These are phyloP conservation scores for Cryptococcus jaspeensis DNA, from an alignment of 1,284 basidiomycete genomes.

Conservation along the genomic window DNA sequence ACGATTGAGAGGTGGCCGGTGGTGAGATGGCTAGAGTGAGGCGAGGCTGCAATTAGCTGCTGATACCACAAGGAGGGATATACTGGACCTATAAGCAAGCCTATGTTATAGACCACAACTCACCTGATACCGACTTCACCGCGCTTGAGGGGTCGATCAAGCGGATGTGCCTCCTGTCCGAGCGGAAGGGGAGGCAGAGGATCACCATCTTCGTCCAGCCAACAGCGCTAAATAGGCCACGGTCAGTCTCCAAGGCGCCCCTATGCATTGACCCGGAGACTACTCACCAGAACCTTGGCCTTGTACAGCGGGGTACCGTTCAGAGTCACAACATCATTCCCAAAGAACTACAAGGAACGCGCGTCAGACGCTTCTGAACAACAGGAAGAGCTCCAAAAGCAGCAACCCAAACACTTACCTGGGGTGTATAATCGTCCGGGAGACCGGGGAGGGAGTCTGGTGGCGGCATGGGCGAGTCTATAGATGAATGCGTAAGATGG, in stretches of 20 bases:
- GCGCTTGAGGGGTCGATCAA: slow-evolving; percentile 69
- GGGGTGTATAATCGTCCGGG: slow-evolving; percentile 38
- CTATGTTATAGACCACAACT: slow-evolving; percentile 3
- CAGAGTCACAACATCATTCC: slow-evolving; percentile 34
- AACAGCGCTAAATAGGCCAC: slow-evolving; percentile 32
- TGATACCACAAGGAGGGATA: too few relatives aligned
- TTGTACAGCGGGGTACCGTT: slow-evolving; percentile 14
- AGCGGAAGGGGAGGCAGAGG: slow-evolving; percentile 15
- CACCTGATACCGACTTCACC: slow-evolving; percentile 77
- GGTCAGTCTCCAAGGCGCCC: not conserved
- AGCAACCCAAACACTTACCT: slow-evolving; percentile 20
- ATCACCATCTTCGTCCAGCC: slow-evolving; percentile 41
- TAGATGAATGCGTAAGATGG: not conserved
- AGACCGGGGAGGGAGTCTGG: slow-evolving; percentile 39
- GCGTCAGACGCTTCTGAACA: not conserved
- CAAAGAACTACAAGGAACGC: slow-evolving; percentile 27
- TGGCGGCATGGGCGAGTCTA: slow-evolving; percentile 5
- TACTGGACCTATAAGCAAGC: not conserved
- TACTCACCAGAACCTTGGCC: slow-evolving; percentile 38
- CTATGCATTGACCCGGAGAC: not conserved
- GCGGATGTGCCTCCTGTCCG: slow-evolving; percentile 54
- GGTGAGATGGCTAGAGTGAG: slow-evolving; percentile 50
- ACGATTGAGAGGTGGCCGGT: slow-evolving; percentile 66
- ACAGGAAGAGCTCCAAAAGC: not conserved
- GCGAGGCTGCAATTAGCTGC: not conserved